Conservation (phyloP, 1,284 basidiomycete genomes). For the Golubevia pallescens region DNA sequence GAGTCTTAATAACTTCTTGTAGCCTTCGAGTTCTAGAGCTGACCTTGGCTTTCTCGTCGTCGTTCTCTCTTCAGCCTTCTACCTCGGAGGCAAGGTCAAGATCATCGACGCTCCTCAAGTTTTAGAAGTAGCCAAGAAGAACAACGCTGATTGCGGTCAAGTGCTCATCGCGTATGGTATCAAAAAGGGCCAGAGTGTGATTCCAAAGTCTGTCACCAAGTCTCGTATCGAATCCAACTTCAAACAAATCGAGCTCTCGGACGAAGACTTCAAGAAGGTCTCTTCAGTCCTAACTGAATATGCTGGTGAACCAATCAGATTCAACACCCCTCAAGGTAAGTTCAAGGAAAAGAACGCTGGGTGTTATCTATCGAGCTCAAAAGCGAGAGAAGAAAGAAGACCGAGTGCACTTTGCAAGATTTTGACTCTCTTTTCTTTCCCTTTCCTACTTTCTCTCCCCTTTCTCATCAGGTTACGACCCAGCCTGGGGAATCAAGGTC, state of each 20-base stretch:
- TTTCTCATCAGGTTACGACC: too few species aligned
- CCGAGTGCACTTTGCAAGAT: too few species aligned
- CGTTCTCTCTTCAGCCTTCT: neutral
- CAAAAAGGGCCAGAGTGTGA: constrained; percentile 43
- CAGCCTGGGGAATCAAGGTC: constrained; percentile 45
- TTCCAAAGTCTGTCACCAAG: constrained; percentile 56
- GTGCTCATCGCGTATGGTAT: constrained; percentile 58
- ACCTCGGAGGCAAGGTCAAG: constrained; percentile 8
- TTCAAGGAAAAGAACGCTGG: too few species aligned
- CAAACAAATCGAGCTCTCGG: constrained; percentile 39
- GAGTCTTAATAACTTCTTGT: neutral
- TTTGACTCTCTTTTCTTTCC: too few species aligned
- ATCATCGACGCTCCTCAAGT: constrained; percentile 44
- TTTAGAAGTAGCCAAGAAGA: constrained; percentile 41
- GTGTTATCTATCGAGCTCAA: too few species aligned
- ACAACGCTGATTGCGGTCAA: constrained; percentile 48
- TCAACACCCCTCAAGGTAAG: constrained; percentile 42
- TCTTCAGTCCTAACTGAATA: constrained; percentile 22
- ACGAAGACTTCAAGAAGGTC: constrained; percentile 47
- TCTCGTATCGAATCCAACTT: constrained; percentile 54
- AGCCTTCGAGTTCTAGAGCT: neutral
- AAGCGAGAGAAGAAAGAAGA: too few species aligned
- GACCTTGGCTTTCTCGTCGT: too few species aligned
- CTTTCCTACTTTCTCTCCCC: too few species aligned
- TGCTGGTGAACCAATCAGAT: constrained; percentile 32